These are phyloP conservation scores for Coniella lustricola DNA, from an alignment of 2,329 filamentous ascomycete species.

Conservation along the genomic window DNA sequence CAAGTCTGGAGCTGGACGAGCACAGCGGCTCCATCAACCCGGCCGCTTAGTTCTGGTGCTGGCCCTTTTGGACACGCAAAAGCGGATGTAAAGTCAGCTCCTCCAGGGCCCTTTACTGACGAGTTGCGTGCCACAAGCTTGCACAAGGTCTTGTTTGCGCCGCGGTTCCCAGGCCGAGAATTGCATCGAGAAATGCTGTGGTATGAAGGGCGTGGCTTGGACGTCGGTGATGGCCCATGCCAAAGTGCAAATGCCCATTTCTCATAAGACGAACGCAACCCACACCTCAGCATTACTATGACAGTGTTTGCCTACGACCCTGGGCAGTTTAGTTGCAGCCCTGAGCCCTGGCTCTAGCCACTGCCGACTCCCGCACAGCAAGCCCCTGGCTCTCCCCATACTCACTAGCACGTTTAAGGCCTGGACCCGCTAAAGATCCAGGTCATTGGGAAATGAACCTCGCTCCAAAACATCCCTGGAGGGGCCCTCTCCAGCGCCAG, in stretches of 20 bases:
- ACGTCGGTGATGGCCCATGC: no score
- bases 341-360: neutral
- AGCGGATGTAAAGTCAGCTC: neutral
- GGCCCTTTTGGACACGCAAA: neutral
- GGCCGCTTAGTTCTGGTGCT: neutral
- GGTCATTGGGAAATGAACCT: neutral
- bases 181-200: no score
- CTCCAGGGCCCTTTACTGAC: no score
- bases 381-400: slow-evolving; percentile 2
- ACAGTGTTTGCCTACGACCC: no score
- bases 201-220: no score
- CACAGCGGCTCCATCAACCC: neutral
- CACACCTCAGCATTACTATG: no score
- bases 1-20: neutral
- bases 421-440: neutral
- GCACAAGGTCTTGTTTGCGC: no score
- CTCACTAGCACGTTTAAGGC: slow-evolving; percentile 1
- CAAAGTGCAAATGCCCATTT: no score
- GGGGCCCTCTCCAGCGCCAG: no score
- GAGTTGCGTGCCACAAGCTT: no score
- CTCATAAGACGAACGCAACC: no score
- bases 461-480: neutral
- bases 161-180: no score
- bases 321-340: neutral
- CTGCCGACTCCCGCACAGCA: slow-evolving; percentile 1